A percentile compares a stretch with the other conserved stretches of the same genome.
These are phyloP conservation scores for Pyrenophora seminiperda DNA, from an alignment of 2,329 filamentous ascomycete species.

Conservation along the genomic window DNA sequence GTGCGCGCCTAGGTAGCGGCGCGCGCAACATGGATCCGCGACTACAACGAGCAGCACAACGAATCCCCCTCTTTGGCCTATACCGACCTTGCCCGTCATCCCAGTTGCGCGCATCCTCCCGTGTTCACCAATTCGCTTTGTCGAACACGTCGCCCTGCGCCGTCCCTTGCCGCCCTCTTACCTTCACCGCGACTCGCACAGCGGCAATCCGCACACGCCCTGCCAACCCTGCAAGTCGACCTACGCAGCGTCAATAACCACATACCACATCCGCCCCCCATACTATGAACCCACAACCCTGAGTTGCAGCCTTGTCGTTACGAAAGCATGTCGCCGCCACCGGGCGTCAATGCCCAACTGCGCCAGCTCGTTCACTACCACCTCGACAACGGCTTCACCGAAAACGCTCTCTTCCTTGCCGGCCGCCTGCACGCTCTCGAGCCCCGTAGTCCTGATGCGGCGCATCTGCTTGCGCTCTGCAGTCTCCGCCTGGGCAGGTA, in stretches of 20 bases:
- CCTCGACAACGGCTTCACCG: constrained; percentile 86
- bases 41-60: constrained; percentile 7
- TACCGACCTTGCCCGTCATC: constrained; percentile 12
- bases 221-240: constrained; percentile 6
- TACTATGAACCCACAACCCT: constrained; percentile 13
- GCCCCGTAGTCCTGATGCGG: constrained; percentile 76
- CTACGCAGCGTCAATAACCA: not conserved
- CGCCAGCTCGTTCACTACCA: constrained; percentile 71
- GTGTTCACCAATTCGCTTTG: constrained; percentile 48
- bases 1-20: constrained; percentile 1
- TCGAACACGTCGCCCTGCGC: constrained; percentile 29
- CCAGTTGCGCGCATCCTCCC: constrained; percentile 22
- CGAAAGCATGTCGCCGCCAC: constrained; percentile 60
- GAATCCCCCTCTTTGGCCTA: not conserved
- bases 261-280: not conserved
- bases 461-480: constrained; percentile 82
- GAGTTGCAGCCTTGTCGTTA: constrained; percentile 13
- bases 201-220: constrained; percentile 10
- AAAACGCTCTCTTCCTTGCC: constrained; percentile 93
- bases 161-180: not conserved
- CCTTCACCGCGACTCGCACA: constrained; percentile 10
- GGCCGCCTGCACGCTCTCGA: constrained; percentile 86
- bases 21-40: constrained; percentile 10
- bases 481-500: constrained; percentile 81
- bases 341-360: constrained; percentile 64